Base-by-base conservation (phyloP, 768 basidiomycete genomes). In the Dendrothele bispora region DNA sequence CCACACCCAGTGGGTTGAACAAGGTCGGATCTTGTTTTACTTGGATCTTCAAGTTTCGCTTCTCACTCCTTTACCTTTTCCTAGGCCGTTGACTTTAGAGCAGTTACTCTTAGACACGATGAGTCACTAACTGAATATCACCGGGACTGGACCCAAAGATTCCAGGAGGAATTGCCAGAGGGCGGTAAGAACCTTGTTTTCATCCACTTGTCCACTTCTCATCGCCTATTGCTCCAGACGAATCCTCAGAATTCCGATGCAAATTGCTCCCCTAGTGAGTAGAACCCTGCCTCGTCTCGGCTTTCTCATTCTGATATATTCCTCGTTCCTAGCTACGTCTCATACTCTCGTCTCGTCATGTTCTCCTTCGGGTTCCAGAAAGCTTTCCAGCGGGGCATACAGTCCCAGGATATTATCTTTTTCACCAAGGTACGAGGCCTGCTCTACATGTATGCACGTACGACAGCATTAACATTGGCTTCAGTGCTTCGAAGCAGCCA, bases 341-440 rank as follows among this genome's bases (percentile, higher is more conserved):
- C 72, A 24, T 91, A 91, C 57, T 86, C 86, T 28, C 75, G 89
- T 14, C 79, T 91, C 10, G 89, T 91, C 40, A 88, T 91, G 86
- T 89, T 80, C 58, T 91, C 89, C 0, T 91, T 91, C 56, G 88
- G 86, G 4, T 91, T 91, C 67, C 88, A 91, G 54, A 84, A 90
- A 55, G 88, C 88, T 2, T 89, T 80, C 63, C 79, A 84, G 54
- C 78, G 84, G 7, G 86, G 87, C 1, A 75, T 88, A 24, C 73
- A 81, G 51, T 64, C 72, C 1, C 75, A 74, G 2, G 86, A 89
- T 61, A 64, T 80, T 15, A 58, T 88, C 18, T 86, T 86, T 62
- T 82, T 90, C 52, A 77, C 71, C 46, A 85, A 82, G 74, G 88
- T 84, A 24, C 14, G 70, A 50, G 36, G 43, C 28, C 30, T 48